Conservation (phyloP, 2,329 filamentous ascomycete genomes). For the Periconia macrospinosa region DNA sequence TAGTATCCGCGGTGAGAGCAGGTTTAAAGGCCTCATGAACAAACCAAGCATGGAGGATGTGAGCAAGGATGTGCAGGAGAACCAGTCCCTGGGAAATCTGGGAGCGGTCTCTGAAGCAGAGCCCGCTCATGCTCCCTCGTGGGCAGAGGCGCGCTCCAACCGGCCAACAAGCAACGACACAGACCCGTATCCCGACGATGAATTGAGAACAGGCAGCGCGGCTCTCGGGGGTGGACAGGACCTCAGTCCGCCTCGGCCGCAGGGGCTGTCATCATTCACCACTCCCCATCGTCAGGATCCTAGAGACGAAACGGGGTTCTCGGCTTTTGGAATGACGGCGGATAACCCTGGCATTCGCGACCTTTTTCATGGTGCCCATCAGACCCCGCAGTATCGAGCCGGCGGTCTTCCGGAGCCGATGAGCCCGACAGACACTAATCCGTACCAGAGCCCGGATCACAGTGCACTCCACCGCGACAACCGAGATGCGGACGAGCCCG, state of each 20-base stretch:
- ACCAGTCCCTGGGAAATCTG: conserved; percentile 55
- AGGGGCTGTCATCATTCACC: conserved; percentile 45
- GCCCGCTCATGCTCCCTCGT: conserved; percentile 52
- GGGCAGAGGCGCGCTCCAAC: conserved; percentile 53
- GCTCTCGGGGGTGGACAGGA: conserved; percentile 77
- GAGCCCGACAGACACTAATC: conserved; percentile 94
- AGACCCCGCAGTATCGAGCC: conserved; percentile 53
- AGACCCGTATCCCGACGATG: conserved; percentile 72
- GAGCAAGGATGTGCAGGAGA: conserved; percentile 55
- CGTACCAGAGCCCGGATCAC: conserved; percentile 86
- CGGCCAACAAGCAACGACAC: conserved; percentile 64
- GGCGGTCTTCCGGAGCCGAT: conserved; percentile 66
- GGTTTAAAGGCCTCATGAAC: conserved; percentile 80
- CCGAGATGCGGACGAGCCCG: conserved; percentile 59
- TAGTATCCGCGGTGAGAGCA: conserved; percentile 72
- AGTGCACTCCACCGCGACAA: conserved; percentile 68
- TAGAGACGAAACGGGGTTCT: conserved; percentile 63
- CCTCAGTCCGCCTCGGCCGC: conserved; percentile 56
- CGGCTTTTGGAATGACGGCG: conserved; percentile 62
- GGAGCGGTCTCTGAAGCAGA: conserved; percentile 58
- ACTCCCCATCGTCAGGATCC: conserved; percentile 50
- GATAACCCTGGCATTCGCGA: conserved; percentile 61
- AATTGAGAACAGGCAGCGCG: conserved; percentile 67
- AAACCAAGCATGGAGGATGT: conserved; percentile 74
- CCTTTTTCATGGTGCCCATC: conserved; percentile 58